Evolutionary conservation across 306 rosid genomes (phyloP), one percentile per base, ranked within the genome.

Genomic region (Quercus rubra): DNA sequence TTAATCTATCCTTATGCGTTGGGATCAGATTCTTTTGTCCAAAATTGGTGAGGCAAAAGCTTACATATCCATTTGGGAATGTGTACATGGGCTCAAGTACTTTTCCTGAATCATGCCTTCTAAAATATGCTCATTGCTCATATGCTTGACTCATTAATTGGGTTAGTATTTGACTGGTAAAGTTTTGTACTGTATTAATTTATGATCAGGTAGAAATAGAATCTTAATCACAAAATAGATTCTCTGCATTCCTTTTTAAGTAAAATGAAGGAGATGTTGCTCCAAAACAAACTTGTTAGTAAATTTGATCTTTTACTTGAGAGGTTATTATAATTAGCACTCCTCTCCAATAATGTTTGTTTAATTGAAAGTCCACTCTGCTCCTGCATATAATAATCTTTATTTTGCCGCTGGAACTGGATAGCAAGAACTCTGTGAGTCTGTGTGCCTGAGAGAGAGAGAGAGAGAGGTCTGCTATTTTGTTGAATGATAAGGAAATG

Each of bases 391-490:
- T 25, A 61, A 21, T 61, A 25, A 61, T 12, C 33, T 30, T 64
- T 62, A 25, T 31, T 35, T 33, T 6, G 4, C 70, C 28, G 18
- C 35, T 14, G 17, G 18, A 62, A 13, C 68, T 13, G 68, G 68
- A 66, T 66, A 19, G 49, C 6, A 31, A 31, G 71, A 4, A 66
- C 8, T 43, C 9, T 17, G 28, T 27, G 28, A 5, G 30, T 59
- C 5, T 3, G 7, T 59, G 67, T 11, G 31, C 10, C 6, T 10
- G 15, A 7, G 30, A 7, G 28, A n/a, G 63, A 6, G 66, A 63
- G 79, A 12, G 28, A 79, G 49, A 75, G 77, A 73, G 69, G 59
- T 71, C 38, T 3, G 75, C 15, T 21, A 20, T 56, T 51, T 71
- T 71, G 57, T 51, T 46, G 38, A 25, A 46, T 25, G 59, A 71